Base-by-base conservation (phyloP, 352 stramenopile species). In the Phytophthora multivora region DNA sequence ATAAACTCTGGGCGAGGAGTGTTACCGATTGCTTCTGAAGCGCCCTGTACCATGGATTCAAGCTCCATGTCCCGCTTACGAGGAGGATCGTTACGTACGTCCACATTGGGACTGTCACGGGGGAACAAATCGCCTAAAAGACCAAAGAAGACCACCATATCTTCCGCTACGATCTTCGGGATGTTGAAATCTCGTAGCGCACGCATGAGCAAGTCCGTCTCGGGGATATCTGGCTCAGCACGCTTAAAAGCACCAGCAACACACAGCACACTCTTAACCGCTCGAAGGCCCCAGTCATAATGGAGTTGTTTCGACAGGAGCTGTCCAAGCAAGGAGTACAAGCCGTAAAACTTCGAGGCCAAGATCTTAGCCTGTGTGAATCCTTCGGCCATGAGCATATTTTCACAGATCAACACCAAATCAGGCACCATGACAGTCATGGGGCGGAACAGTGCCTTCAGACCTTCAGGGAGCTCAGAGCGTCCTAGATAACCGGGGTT, bases 401-500 rank as follows among this genome's bases (percentile, higher is more conserved):
- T 98, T 71, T 99, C 96, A 69, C 93, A 98, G 63, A 99, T 99
- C 16, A 98, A 70, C 51, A 98, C 91, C 1, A 98, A 71, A 70
- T 99, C 95, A 10, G 96, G 96, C 28, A 98, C 95, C 93, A 98
- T 98, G 40, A 98, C 92, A 12, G 95, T 98, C 87, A 98, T 98
- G 12, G 96, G 95, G 4, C 96, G 86, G 73, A 99, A 98, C 2
- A 99, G 69, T 6, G 93, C 93, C 66, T 98, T 98, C 7, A 98
- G 73, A 26, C 93, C 95, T 82, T 98, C 95, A 5, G 96, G 95
- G 5, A 98, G 79, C 63, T 98, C 95, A 0, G 88, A 97, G 13
- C 95, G 90, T 38, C 95, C 95, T 18, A 98, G 73, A 67, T 99
- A 99, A 12, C 95, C 96, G 3, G 96, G 96, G 66, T 99, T 99